A percentile compares a stretch with the other conserved stretches of the same genome.
Conservation (phyloP, 768 basidiomycete species). For the Mycena galopus region DNA sequence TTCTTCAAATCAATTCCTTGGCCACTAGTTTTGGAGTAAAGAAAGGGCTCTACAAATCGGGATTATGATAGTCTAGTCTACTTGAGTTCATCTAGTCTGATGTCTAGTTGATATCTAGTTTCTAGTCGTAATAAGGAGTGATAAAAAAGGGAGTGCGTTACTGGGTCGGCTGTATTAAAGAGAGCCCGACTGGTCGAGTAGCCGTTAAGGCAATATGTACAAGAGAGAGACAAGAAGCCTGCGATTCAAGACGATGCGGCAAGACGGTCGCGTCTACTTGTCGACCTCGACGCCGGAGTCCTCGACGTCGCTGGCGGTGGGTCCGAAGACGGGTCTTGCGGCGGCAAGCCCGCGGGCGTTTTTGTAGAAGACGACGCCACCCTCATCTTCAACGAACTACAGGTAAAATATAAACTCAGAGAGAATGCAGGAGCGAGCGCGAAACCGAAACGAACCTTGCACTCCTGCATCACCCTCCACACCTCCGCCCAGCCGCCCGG, state of each 20-base stretch:
- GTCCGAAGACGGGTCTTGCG: constrained; percentile 55
- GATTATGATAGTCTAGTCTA: constrained; percentile 16
- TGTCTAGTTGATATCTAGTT: constrained; percentile 1
- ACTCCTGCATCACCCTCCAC: constrained; percentile 57
- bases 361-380: constrained; percentile 71
- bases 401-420: not conserved
- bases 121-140: constrained; percentile 10
- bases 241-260: not conserved
- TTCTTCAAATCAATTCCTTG: too few relatives aligned
- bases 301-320: constrained; percentile 50
- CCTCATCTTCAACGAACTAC: constrained; percentile 74
- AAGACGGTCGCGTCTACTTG: constrained; percentile 25
- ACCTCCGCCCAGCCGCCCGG: constrained; percentile 63
- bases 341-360: constrained; percentile 65
- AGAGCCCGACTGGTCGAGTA: not conserved
- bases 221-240: not conserved
- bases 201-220: not conserved
- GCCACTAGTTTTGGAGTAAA: too few relatives aligned
- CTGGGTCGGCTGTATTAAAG: not conserved
- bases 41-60: not conserved
- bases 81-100: not conserved
- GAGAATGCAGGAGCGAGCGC: constrained; percentile 14
- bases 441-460: constrained; percentile 46
- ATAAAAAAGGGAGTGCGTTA: not conserved
- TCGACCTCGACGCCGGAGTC: constrained; percentile 75